A percentile compares a stretch with the other conserved stretches of the same genome.
These are phyloP conservation scores for Amauroascus niger DNA, from an alignment of 2,329 filamentous ascomycete genomes.

Conservation along the genomic window DNA sequence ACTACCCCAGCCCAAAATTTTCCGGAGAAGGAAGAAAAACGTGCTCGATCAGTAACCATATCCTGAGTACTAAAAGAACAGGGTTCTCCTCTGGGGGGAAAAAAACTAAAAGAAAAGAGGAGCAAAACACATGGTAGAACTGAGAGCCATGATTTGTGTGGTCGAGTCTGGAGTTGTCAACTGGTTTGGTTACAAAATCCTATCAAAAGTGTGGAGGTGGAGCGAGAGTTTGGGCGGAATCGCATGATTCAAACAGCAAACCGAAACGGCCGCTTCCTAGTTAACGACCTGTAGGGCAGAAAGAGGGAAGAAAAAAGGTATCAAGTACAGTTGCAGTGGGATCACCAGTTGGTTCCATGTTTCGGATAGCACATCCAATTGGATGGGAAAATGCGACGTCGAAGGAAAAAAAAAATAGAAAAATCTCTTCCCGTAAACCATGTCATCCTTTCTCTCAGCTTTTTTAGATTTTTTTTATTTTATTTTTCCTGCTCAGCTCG, in stretches of 20 bases:
- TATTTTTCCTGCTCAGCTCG: too few species aligned
- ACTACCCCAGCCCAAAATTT: background rate
- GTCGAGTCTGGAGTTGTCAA: background rate
- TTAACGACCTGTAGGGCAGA: background rate
- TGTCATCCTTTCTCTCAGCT: background rate
- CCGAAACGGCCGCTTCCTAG: background rate
- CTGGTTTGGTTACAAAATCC: background rate
- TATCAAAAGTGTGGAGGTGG: background rate
- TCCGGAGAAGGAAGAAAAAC: background rate
- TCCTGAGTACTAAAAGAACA: too few species aligned
- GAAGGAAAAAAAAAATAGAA: background rate
- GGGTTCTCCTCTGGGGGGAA: background rate
- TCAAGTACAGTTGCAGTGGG: conserved; percentile 3
- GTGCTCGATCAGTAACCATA: background rate
- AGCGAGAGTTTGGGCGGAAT: too few species aligned
- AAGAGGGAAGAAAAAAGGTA: background rate
- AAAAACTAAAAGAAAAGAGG: background rate
- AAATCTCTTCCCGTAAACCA: background rate
- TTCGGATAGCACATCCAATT: background rate
- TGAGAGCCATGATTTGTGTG: conserved; percentile 6
- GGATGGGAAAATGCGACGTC: background rate
- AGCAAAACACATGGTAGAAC: background rate
- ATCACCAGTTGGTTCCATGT: conserved; percentile 5
- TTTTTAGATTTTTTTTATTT: background rate
- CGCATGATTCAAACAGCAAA: background rate